Evolutionary conservation across 169 alveolate species (phyloP), one percentile per base, ranked within the genome.

Genomic region (Toxoplasma gondii): DNA sequence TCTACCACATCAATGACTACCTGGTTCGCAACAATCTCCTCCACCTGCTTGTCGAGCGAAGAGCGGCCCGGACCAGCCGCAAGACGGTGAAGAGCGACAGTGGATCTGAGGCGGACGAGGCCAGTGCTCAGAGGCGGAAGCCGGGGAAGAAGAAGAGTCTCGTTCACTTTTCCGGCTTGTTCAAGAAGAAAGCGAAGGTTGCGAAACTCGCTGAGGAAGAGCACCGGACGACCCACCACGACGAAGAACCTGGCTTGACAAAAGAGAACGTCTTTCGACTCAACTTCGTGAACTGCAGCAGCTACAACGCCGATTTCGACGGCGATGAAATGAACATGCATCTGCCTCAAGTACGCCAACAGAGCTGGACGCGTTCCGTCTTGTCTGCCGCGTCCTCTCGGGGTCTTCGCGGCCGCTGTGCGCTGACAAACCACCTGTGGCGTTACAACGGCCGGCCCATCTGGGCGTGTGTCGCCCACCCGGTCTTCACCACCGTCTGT

Each of bases 251-350:
- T 16, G 84, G 84, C 19, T n/a, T 74, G 49, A 74, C 84, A 7
- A 74, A 74, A 45, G 99, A 99, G 96, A 98, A 98, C 94, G 99
- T 99, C 27, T 98, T 99, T 93, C 97, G 99, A 95, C 97, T 99
- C 96, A 99, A 99, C 96, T 99, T 99, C 96, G 99, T 99, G 43
- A 99, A 99, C 96, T 99, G 99, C 97, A 98, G 98, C 96, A 98
- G 99, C 38, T 99, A 99, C 98, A 99, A 99, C 96, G 99, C 99
- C 0, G 99, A 99, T 96, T 99, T 99, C 96, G 99, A 99, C 95
- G 99, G 99, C 12, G 99, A 99, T 96, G 99, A 99, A 97, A 99
- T 99, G 99, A 99, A 99, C 96, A 92, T 99, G 84, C 99, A 99
- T 94, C 97, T 99, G 69, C 98, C 99, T 22, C 99, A 98, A 96